A percentile compares a stretch with the other conserved stretches of the same genome.
Conservation (phyloP, 139 green algal genomes). For the Deuterostichococcus epilithicus region DNA sequence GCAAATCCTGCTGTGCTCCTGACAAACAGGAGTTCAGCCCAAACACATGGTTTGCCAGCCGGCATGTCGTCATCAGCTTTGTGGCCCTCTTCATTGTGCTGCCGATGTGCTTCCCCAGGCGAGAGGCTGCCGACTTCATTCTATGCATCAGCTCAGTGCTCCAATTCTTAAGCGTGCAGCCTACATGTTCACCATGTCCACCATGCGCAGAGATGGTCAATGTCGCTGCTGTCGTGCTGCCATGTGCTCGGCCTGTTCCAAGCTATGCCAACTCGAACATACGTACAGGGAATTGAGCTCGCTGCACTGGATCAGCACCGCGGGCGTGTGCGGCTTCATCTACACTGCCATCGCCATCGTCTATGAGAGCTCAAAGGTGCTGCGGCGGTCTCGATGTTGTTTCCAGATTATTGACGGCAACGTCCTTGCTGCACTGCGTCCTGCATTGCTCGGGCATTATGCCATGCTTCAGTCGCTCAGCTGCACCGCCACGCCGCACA, state of each 20-base stretch:
- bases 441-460: too few relatives aligned
- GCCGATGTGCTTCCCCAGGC: conserved; percentile 58
- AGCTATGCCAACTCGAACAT: too few relatives aligned
- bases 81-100: conserved; percentile 31
- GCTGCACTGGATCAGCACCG: conserved; percentile 31
- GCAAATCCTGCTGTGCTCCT: too few relatives aligned
- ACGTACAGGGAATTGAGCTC: conserved; percentile 23
- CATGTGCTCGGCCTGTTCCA: background rate
- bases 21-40: background rate
- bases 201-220: too few relatives aligned
- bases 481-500: too few relatives aligned
- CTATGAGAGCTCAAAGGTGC: conserved; percentile 5
- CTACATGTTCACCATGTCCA: too few relatives aligned
- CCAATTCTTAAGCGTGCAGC: too few relatives aligned
- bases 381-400: background rate
- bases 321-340: conserved; percentile 49
- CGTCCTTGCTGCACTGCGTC: too few relatives aligned
- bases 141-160: background rate
- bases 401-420: background rate
- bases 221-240: too few relatives aligned
- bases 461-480: too few relatives aligned
- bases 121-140: conserved; percentile 14
- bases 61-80: conserved; percentile 21
- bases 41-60: conserved; percentile 13
- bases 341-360: conserved; percentile 34